A percentile compares a stretch with the other conserved stretches of the same genome.
Evolutionary conservation across 257 asterid genomes (phyloP).

Genomic region (Mentha longifolia): DNA sequence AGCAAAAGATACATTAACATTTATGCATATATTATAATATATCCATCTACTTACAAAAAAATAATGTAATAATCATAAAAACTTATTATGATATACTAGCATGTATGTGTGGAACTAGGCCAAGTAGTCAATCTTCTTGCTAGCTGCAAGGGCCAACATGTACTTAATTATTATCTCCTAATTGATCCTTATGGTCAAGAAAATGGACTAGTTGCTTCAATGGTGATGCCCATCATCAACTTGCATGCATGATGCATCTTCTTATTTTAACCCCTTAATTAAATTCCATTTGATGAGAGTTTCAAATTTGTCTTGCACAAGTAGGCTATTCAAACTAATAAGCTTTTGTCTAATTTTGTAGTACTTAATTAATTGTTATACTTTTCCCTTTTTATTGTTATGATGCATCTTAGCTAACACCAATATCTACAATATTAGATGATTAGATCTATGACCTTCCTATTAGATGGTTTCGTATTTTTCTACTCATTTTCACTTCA

Average conservation of each 20-base stretch:
- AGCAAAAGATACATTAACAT: conserved; percentile 24
- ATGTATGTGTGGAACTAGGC: neutral
- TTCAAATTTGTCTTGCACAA: neutral
- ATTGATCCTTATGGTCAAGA: neutral
- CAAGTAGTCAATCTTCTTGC: conserved; percentile 5
- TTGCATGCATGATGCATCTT: too few relatives aligned
- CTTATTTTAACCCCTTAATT: neutral
- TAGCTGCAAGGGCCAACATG: conserved; percentile 5
- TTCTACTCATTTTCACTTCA: too few relatives aligned
- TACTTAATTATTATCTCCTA: neutral
- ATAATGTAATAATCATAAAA: conserved; percentile 3
- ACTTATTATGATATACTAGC: neutral
- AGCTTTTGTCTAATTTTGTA: neutral
- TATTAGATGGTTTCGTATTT: neutral
- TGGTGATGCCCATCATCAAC: neutral
- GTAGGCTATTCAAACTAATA: neutral
- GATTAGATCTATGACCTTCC: neutral
- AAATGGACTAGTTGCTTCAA: conserved; percentile 23
- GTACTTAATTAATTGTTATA: neutral
- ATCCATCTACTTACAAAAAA: neutral
- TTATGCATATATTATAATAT: neutral
- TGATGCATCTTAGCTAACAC: neutral
- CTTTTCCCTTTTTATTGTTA: too few relatives aligned
- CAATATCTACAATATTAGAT: too few relatives aligned
- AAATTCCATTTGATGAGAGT: neutral